Conservation (phyloP, 345 rosid genomes). For the Brassica juncea region DNA sequence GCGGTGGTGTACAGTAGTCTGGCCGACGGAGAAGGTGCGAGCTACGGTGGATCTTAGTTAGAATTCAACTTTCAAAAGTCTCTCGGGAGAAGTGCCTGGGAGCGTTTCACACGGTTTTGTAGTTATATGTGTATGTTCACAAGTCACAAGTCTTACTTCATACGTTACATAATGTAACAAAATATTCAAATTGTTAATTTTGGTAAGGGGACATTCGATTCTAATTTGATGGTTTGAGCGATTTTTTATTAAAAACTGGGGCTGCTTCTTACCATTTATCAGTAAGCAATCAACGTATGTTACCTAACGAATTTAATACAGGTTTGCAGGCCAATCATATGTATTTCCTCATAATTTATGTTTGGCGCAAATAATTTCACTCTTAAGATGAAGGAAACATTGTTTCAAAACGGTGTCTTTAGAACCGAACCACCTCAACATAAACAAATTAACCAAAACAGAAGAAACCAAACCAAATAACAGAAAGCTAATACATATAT, state of each 20-base stretch:
- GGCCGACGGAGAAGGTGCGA: no score
- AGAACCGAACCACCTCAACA: no score
- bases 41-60: no score
- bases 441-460: no score
- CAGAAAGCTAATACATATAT: no score
- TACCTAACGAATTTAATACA: slow-evolving; percentile 36
- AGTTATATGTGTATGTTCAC: slow-evolving; percentile 20
- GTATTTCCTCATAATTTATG: neutral
- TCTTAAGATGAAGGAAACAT: neutral
- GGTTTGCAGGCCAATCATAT: slow-evolving; percentile 17
- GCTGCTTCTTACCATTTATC: slow-evolving; percentile 4
- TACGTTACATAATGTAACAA: slow-evolving; percentile 15
- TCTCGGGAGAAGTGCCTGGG: no score
- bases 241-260: slow-evolving; percentile 2
- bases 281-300: slow-evolving; percentile 29
- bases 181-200: neutral
- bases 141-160: slow-evolving; percentile 20
- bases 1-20: no score
- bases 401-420: neutral
- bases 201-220: neutral
- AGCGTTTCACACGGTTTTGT: no score
- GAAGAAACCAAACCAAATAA: no score
- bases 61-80: no score
- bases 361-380: neutral
- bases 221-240: neutral